Evolutionary conservation across 371 early-diverging fungal genomes (phyloP), one percentile per base, ranked within the genome.

Genomic region (Circinella umbellata): DNA sequence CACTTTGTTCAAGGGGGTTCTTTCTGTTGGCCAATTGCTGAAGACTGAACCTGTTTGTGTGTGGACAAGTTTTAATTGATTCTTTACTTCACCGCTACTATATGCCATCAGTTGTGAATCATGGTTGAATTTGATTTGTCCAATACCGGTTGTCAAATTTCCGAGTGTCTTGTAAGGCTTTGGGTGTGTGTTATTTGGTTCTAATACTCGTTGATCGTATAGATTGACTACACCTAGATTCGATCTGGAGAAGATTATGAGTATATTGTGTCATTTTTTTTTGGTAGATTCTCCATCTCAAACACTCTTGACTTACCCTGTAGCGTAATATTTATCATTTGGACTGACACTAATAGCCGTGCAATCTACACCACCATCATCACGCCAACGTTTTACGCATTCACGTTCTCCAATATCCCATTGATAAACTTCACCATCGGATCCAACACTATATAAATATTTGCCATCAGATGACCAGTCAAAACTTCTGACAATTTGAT

Each of bases 21-120:
- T 78, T 11, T 75, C 73, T 10, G 94, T 95, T 4, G 98, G 98
- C 98, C 98, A 98, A 82, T 97, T 97, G 67, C 84, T 68, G 78
- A 93, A 96, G 51, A 97, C 95, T 15, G 88, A 84, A 57, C 87
- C 80, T 0, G 94, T 87, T 14, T 94, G 91, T 46, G 92, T 72
- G 78, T 98, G 96, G 5, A 93, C 77, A 34, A 98, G 70, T 71
- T 89, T 82, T 66, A 97, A 76, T 63, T 92, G 88, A 70, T 96
- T 93, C 72, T 90, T 87, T 69, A 90, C 92, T 35, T 71, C 73
- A 55, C 86, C 70, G 72, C 92, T 92, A 10, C 90, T 81, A 34
- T 97, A 89, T 14, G 89, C 91, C 75, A 98, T 76, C 20, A 96
- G 78, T 69, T 95, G 93, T 0, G 93, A 89, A 75, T 91, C 93